phyloP scores from a whole-genome alignment of 2,329 filamentous ascomycete species.

The Sclerotinia subarctica region DNA sequence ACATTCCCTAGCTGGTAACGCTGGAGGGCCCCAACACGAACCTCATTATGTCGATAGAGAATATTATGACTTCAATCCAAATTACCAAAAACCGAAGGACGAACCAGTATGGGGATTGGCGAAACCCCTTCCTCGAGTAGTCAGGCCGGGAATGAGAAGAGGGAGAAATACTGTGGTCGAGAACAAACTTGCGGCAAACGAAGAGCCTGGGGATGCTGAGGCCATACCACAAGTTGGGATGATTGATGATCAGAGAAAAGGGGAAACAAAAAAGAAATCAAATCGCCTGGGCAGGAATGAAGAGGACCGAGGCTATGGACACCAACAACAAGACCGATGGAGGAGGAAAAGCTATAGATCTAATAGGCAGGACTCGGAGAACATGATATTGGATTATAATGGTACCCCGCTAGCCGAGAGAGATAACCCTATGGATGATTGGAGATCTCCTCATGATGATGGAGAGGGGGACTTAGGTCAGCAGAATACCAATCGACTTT shows the following conservation, averaged over 20 bases:
- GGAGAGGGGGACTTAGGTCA: not conserved
- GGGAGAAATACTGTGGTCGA: slow-evolving; percentile 18
- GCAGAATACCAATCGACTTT: slow-evolving; percentile 9
- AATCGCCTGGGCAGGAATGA: not conserved
- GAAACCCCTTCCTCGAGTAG: slow-evolving; percentile 26
- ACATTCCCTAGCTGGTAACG: slow-evolving; percentile 14
- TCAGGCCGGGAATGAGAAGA: slow-evolving; percentile 25
- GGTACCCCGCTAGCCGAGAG: slow-evolving; percentile 20
- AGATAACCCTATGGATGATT: slow-evolving; percentile 24
- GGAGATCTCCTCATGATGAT: slow-evolving; percentile 8
- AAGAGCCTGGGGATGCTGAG: slow-evolving; percentile 19
- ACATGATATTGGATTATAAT: slow-evolving; percentile 2
- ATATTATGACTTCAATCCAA: slow-evolving; percentile 26
- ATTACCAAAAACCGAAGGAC: slow-evolving; percentile 23
- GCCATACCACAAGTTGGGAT: slow-evolving; percentile 24
- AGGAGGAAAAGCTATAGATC: slow-evolving; percentile 11
- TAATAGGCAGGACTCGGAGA: slow-evolving; percentile 8
- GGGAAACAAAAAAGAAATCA: slow-evolving; percentile 15
- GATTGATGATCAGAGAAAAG: slow-evolving; percentile 24
- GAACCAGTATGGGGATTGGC: slow-evolving; percentile 27
- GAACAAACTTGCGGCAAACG: slow-evolving; percentile 18
- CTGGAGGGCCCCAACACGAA: not conserved
- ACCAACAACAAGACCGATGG: not conserved
- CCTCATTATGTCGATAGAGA: slow-evolving; percentile 23
- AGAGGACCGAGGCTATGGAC: slow-evolving; percentile 16